Evolutionary conservation across 2,329 filamentous ascomycete species (phyloP).

Genomic region (Leptographium wingfieldii): DNA sequence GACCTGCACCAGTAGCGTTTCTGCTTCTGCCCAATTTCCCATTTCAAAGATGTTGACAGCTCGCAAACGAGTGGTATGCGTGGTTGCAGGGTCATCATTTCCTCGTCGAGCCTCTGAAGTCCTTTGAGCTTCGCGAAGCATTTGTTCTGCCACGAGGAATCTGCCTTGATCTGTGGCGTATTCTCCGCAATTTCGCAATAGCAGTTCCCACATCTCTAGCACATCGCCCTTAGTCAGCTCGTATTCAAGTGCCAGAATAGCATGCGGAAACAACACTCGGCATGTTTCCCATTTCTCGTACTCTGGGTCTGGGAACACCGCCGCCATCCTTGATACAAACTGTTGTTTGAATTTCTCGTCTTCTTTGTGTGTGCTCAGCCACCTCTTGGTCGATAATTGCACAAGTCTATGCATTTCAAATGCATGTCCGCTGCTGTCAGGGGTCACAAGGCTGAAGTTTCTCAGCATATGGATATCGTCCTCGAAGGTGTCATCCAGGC

Average conservation of each 20-base stretch:
- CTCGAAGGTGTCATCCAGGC: neutral
- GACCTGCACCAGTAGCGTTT: conserved; percentile 3
- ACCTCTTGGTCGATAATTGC: neutral
- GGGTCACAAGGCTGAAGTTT: neutral
- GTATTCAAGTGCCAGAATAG: neutral
- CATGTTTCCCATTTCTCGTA: neutral
- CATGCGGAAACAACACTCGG: neutral
- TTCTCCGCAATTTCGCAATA: neutral
- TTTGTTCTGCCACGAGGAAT: neutral
- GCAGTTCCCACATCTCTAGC: neutral
- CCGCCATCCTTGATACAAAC: neutral
- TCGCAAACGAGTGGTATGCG: neutral
- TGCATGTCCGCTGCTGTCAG: neutral
- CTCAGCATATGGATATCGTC: neutral
- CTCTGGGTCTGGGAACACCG: neutral
- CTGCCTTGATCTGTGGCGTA: neutral
- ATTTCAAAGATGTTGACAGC: neutral
- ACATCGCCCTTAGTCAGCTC: neutral
- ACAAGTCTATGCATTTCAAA: neutral
- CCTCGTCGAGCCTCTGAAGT: neutral
- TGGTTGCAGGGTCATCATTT: neutral
- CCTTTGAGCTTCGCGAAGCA: neutral
- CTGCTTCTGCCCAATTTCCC: conserved; percentile 8
- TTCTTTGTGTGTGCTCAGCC: neutral
- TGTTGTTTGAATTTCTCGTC: neutral